Base-by-base conservation (phyloP, 169 alveolate species). In the Perkinsus marinus region DNA sequence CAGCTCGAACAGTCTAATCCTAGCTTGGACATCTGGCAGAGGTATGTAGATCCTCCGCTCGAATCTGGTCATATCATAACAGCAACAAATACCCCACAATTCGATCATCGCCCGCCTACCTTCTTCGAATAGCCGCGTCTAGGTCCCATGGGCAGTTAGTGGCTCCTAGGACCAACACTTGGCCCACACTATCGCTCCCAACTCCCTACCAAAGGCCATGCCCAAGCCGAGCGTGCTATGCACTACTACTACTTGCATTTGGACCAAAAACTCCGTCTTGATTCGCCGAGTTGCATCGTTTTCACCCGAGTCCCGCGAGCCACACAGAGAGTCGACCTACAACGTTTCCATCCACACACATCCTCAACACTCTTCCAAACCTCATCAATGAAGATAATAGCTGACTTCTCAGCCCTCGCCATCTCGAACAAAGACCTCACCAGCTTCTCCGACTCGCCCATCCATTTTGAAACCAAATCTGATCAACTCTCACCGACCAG, bases 231-330 rank as follows among this genome's bases (percentile, higher is more conserved):
- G 17, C 39, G n/a, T n/a, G n/a, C n/a, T 37, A n/a, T 39, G 91
- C 38, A 17, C 30, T 39, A 39, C 37, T n/a, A 26, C 94, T 92
- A 99, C 99, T 92, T 99, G 98, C 99, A 99, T 98, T 95, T 98
- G 99, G 43, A 98, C 99, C 89, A 99, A 96, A 93, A 99, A 98
- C 96, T 99, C 99, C n/a, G 99, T 98, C 92, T 98, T 99, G 90
- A 99, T 98, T 92, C 99, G 97, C 68, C 99, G 95, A 26, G 99
- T 96, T 0, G 99, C 98, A 68, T 99, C 99, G 93, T 98, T 98
- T 93, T 98, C 99, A 79, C 39, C 93, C 41, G 79, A 94, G 93
- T 36, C 92, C 93, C 91, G 91, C 89, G 79, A 13, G 89, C 9
- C 92, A 39, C 38, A 39, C 26, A 68, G 92, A 46, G 91, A 39